Conservation (phyloP, 2,329 filamentous ascomycete genomes). For the Cercospora canescens region DNA sequence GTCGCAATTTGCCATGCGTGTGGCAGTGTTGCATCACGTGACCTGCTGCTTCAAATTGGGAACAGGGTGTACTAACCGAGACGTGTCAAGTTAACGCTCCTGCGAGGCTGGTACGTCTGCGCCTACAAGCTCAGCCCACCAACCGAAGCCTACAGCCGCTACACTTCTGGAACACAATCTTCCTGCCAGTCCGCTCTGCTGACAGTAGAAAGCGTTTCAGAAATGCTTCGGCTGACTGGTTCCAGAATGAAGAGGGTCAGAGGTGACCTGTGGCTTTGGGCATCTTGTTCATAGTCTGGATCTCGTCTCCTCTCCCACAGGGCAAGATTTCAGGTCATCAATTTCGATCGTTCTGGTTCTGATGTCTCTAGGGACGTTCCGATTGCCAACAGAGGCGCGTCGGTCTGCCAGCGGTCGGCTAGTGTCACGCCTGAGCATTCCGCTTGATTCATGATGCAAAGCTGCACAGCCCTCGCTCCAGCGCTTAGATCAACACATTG, state of each 20-base stretch:
- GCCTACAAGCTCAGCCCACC: neutral
- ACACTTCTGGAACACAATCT: neutral
- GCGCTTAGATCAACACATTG: neutral
- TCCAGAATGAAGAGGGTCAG: neutral
- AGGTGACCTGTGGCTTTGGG: neutral
- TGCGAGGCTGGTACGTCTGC: neutral
- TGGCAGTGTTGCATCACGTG: neutral
- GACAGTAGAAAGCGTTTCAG: neutral
- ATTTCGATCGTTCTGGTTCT: neutral
- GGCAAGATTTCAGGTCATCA: neutral
- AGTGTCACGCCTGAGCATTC: neutral
- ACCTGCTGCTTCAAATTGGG: neutral
- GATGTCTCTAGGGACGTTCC: neutral
- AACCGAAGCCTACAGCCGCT: neutral
- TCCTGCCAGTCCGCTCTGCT: neutral
- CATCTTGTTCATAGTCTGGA: neutral
- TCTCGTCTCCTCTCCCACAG: neutral
- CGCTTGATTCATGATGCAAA: neutral
- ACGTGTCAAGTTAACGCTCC: neutral
- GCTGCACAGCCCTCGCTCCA: neutral
- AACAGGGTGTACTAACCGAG: neutral
- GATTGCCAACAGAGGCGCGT: neutral
- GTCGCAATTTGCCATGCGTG: neutral
- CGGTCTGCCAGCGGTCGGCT: neutral
- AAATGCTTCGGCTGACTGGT: neutral